phyloP scores from a whole-genome alignment of 2,329 filamentous ascomycete genomes.

The Fusarium tjaetaba region DNA sequence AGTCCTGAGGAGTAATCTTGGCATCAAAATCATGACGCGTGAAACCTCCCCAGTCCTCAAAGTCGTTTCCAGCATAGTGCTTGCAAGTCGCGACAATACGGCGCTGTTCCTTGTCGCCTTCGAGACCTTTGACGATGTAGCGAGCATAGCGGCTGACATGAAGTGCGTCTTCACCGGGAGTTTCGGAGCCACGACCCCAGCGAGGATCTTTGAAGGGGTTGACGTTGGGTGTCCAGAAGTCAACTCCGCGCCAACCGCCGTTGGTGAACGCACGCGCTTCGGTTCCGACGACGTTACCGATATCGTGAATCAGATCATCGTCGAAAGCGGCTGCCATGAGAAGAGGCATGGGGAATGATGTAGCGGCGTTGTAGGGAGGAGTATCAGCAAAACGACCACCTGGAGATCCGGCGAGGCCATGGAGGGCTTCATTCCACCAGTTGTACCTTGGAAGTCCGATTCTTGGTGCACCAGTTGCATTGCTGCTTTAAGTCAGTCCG shows the following conservation, averaged over 20 bases:
- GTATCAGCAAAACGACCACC: neutral
- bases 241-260: neutral
- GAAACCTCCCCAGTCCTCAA: conserved; percentile 7
- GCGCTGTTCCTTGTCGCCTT: neutral
- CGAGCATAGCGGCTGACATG: conserved; percentile 1
- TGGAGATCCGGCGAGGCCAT: neutral
- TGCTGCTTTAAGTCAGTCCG: neutral
- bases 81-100: conserved; percentile 12
- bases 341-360: conserved; percentile 5
- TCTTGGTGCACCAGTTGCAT: neutral
- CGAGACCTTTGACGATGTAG: neutral
- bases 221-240: conserved; percentile 9
- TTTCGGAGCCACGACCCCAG: conserved; percentile 10
- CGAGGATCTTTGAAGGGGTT: conserved; percentile 6
- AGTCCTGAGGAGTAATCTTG: neutral
- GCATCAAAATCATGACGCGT: neutral
- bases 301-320: neutral
- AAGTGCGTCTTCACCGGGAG: neutral
- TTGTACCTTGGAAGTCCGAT: conserved; percentile 5
- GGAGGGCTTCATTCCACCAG: conserved; percentile 18
- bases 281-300: neutral
- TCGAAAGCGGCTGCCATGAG: neutral
- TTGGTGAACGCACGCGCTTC: conserved; percentile 2
- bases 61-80: neutral
- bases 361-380: neutral